phyloP scores from a whole-genome alignment of 768 basidiomycete species.

The Russula sp. region DNA sequence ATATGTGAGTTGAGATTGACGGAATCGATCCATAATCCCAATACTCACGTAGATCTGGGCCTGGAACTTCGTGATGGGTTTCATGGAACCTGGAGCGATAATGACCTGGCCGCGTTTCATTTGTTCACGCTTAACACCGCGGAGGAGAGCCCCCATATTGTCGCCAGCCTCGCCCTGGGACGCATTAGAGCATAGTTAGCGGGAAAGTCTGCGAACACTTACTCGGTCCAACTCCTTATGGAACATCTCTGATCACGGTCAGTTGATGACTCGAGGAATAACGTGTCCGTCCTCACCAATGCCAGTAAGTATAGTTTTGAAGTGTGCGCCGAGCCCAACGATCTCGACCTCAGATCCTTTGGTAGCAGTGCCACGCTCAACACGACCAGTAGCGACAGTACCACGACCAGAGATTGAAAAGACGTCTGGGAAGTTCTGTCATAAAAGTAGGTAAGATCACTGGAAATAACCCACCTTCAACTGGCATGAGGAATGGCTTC shows the following conservation, averaged over 20 bases:
- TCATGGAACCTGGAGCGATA: constrained; percentile 84
- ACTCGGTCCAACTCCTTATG: constrained; percentile 98
- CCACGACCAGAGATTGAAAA: constrained; percentile 99
- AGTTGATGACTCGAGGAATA: background rate
- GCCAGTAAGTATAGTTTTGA: constrained; percentile 95
- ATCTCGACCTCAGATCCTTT: constrained; percentile 96
- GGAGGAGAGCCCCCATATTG: constrained; percentile 97
- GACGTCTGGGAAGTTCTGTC: constrained; percentile 52
- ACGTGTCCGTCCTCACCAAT: constrained; percentile 54
- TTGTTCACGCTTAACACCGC: constrained; percentile 97
- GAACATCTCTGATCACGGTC: constrained; percentile 79
- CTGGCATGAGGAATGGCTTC: constrained; percentile 93
- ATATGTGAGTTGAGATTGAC: constrained; percentile 8
- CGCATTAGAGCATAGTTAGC: constrained; percentile 1
- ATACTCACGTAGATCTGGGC: constrained; percentile 81
- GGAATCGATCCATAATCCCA: background rate
- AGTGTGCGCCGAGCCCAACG: constrained; percentile 71
- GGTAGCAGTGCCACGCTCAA: constrained; percentile 86
- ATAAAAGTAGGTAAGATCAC: background rate
- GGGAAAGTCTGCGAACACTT: constrained; percentile 29
- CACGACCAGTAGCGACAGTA: constrained; percentile 94
- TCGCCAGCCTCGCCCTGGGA: constrained; percentile 91
- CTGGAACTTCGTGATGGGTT: constrained; percentile 91
- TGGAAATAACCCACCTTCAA: constrained; percentile 59
- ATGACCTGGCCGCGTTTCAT: constrained; percentile 91